Base-by-base conservation (phyloP, 208 protist genomes). In the Herpetomonas tarakana region DNA sequence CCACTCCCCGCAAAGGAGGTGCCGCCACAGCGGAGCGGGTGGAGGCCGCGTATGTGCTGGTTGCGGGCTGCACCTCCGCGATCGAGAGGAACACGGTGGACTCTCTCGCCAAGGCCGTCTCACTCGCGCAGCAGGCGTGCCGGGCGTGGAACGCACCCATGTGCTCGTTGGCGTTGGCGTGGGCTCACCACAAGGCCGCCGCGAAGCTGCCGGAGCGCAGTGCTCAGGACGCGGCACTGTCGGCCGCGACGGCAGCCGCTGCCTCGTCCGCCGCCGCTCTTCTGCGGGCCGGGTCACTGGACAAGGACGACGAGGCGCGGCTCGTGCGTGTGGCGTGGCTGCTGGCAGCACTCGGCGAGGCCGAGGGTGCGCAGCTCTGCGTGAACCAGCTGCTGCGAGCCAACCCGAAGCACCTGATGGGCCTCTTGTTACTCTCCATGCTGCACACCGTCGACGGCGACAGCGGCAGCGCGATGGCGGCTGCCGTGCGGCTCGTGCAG, bases 271-370 rank as follows among this genome's bases (percentile, higher is more conserved):
- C 52, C 50, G 50, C 38, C 16, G 56, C 59, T n/a, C 24, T 75
- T 16, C 56, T 71, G 3, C 49, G 55, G 1, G 27, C 11, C 3
- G 59, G 53, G 14, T 6, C 54, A 25, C 52, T 68, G 47, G 27
- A 59, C 1, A 56, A 29, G 18, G 76, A 87, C 26, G 54, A 75
- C 2, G 21, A 55, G n/a, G 50, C 65, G 24, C 78, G 78, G 39
- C 51, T 78, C 11, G 31, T 62, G 18, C 81, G 82, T 28, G 70
- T 78, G 56, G 45, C 71, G 2, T 93, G 86, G 86, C 62, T 93
- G 51, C 59, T 85, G 30, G 82, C 73, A 1, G 39, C 78, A 24
- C 55, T 88, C 11, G 80, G 82, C 1, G 68, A 80, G 2, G 31
- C 41, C 7, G 52, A 65, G 11, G 52, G 47, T 11, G 76, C 75